A percentile compares a stretch with the other conserved stretches of the same genome.
Evolutionary conservation across 768 basidiomycete genomes (phyloP).

Genomic region (Galerina sulciceps): DNA sequence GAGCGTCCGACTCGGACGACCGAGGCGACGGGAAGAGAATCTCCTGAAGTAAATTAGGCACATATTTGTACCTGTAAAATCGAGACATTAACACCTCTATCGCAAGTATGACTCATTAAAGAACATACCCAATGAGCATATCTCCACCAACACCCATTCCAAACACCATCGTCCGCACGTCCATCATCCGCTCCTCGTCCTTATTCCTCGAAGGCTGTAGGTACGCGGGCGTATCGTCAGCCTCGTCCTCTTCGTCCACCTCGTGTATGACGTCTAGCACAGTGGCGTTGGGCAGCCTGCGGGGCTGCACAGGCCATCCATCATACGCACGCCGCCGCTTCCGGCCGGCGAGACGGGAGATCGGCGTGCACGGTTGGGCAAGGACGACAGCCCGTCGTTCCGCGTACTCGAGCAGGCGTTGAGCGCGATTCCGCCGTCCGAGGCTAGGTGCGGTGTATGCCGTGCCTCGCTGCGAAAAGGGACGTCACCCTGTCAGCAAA

Average conservation of each 20-base stretch:
- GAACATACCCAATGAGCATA: slow-evolving; percentile 48
- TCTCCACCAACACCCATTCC: slow-evolving; percentile 42
- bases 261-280: slow-evolving; percentile 45
- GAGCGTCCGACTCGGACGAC: slow-evolving; percentile 19
- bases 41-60: slow-evolving; percentile 43
- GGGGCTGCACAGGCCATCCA: slow-evolving; percentile 30
- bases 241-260: slow-evolving; percentile 33
- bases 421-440: slow-evolving; percentile 63
- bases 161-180: slow-evolving; percentile 52
- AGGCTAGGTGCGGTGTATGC: slow-evolving; percentile 55
- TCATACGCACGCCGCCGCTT: slow-evolving; percentile 47
- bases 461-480: slow-evolving; percentile 47
- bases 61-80: slow-evolving; percentile 54
- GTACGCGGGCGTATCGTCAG: slow-evolving; percentile 21
- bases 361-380: slow-evolving; percentile 30
- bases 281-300: slow-evolving; percentile 41
- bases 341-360: slow-evolving; percentile 40
- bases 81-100: neutral
- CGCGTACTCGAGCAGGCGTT: slow-evolving; percentile 70
- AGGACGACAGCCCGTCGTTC: slow-evolving; percentile 58
- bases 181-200: slow-evolving; percentile 48
- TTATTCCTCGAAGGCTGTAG: slow-evolving; percentile 28
- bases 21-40: slow-evolving; percentile 46
- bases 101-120: neutral
- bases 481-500: slow-evolving; percentile 1